Conservation (phyloP, 129 eudicot genomes). For the Pseudognaphalium luteoalbum region DNA sequence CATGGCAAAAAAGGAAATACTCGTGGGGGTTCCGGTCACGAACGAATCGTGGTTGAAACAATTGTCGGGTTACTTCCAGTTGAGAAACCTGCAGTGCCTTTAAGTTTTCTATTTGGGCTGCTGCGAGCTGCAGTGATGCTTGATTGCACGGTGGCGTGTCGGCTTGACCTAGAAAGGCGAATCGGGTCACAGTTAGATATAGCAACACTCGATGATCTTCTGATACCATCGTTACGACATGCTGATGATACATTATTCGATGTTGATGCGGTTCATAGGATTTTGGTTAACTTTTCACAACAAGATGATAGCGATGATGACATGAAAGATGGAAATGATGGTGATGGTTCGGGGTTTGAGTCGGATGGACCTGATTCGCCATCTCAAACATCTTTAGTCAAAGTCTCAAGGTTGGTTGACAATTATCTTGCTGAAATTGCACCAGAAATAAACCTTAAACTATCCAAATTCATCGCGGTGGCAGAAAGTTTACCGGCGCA, state of each 20-base stretch:
- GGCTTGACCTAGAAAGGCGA: slow-evolving; percentile 88
- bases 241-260: slow-evolving; percentile 87
- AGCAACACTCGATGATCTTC: slow-evolving; percentile 91
- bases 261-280: slow-evolving; percentile 87
- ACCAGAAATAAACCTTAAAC: slow-evolving; percentile 92
- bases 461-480: slow-evolving; percentile 67
- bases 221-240: slow-evolving; percentile 84
- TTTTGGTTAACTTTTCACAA: slow-evolving; percentile 86
- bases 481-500: slow-evolving; percentile 87
- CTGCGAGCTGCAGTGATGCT: slow-evolving; percentile 83
- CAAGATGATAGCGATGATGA: slow-evolving; percentile 87
- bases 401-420: slow-evolving; percentile 82
- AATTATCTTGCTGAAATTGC: slow-evolving; percentile 93
- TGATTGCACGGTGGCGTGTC: slow-evolving; percentile 60
- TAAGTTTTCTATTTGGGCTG: slow-evolving; percentile 83
- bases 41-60: slow-evolving; percentile 67
- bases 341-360: slow-evolving; percentile 74
- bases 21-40: slow-evolving; percentile 43
- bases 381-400: slow-evolving; percentile 68
- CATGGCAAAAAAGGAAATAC: slow-evolving; percentile 44
- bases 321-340: slow-evolving; percentile 80
- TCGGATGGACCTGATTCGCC: slow-evolving; percentile 81
- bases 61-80: slow-evolving; percentile 79
- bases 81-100: slow-evolving; percentile 76
- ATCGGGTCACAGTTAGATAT: slow-evolving; percentile 86